phyloP scores from a whole-genome alignment of 768 basidiomycete genomes.

The Phaffia australis region DNA sequence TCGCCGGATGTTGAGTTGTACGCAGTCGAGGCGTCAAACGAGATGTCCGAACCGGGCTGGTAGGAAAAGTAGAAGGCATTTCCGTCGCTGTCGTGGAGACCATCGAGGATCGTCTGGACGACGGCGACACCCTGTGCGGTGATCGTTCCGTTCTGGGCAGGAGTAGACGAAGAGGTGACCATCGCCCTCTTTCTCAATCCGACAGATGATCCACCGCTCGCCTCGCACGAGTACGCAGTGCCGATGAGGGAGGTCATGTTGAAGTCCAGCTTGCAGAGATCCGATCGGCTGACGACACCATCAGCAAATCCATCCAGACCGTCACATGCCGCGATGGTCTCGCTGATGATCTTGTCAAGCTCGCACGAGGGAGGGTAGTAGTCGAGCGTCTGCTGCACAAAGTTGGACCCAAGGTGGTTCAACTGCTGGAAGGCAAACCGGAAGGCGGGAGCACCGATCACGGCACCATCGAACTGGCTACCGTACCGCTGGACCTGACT shows the following conservation, averaged over 20 bases:
- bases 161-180: slow-evolving; percentile 4
- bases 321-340: slow-evolving; percentile 23
- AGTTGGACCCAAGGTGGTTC: slow-evolving; percentile 1
- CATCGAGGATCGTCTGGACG: too few species aligned
- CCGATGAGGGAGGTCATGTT: slow-evolving; percentile 14
- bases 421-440: slow-evolving; percentile 21
- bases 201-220: too few species aligned
- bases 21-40: slow-evolving; percentile 5
- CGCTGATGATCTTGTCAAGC: slow-evolving; percentile 18
- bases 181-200: too few species aligned
- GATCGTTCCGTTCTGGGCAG: slow-evolving; percentile 9
- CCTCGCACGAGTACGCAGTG: slow-evolving; percentile 7
- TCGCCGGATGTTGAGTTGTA: slow-evolving; percentile 16
- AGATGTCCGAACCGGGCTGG: too few species aligned
- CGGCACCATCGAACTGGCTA: slow-evolving; percentile 22
- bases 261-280: slow-evolving; percentile 23
- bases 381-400: slow-evolving; percentile 3
- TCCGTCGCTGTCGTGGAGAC: too few species aligned
- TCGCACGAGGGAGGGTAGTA: slow-evolving; percentile 22
- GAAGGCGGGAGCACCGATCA: slow-evolving; percentile 25
- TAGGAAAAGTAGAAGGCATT: too few species aligned
- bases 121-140: background rate
- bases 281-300: slow-evolving; percentile 25
- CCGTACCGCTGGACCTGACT: slow-evolving; percentile 21
- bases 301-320: slow-evolving; percentile 21